phyloP scores from a whole-genome alignment of 305 asterid genomes.

The Fraxinus platypoda region DNA sequence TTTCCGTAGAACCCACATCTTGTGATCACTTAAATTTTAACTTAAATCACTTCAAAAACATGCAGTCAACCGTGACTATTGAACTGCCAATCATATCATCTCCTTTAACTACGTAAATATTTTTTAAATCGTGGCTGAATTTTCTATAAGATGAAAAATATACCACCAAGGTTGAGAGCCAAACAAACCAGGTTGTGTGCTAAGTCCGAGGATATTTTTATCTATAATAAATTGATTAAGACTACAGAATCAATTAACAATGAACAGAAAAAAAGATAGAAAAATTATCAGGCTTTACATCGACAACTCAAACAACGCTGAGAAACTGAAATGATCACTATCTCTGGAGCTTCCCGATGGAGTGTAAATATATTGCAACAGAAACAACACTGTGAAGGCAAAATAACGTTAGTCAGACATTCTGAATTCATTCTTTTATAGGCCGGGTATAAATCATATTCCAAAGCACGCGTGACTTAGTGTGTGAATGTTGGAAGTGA shows the following conservation, averaged over 20 bases:
- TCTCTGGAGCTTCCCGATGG: constrained; percentile 74
- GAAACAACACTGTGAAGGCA: constrained; percentile 77
- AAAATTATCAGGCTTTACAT: constrained; percentile 17
- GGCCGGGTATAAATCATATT: not conserved
- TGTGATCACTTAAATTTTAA: too few relatives aligned
- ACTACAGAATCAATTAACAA: not conserved
- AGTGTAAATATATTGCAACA: constrained; percentile 78
- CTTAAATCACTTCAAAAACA: not conserved
- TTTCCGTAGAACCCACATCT: too few relatives aligned
- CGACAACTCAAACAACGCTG: constrained; percentile 28
- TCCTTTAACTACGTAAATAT: not conserved
- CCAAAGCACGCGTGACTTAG: not conserved
- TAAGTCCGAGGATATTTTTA: constrained; percentile 1
- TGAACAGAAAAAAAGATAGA: constrained; percentile 8
- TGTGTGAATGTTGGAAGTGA: constrained; percentile 14
- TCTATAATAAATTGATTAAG: constrained; percentile 11
- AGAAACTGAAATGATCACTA: constrained; percentile 31
- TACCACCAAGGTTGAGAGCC: not conserved
- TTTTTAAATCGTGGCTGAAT: not conserved
- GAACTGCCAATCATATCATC: not conserved
- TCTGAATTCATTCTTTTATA: not conserved
- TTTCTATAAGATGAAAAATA: not conserved
- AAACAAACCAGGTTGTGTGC: not conserved
- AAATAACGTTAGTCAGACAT: constrained; percentile 20
- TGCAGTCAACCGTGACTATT: not conserved